A percentile compares a stretch with the other conserved stretches of the same genome.
Evolutionary conservation across 2,329 filamentous ascomycete genomes (phyloP).

Genomic region (Cladosporium colombiae): DNA sequence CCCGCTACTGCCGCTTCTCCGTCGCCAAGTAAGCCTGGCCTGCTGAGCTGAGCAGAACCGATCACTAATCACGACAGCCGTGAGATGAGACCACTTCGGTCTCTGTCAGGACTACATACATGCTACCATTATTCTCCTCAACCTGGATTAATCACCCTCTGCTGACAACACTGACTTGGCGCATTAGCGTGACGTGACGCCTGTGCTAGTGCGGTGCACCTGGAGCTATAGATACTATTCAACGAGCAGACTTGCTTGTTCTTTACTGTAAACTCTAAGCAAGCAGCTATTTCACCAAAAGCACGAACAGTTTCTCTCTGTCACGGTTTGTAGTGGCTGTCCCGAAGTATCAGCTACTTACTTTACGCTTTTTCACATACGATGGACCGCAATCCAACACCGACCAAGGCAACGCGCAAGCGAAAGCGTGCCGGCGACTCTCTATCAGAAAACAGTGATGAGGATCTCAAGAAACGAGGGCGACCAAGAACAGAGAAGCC

Average conservation of each 20-base stretch:
- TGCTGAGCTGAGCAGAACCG: background rate
- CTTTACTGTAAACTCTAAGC: background rate
- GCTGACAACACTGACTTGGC: conserved; percentile 5
- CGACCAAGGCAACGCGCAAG: conserved; percentile 6
- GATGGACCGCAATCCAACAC: background rate
- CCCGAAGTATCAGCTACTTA: background rate
- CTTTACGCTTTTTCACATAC: background rate
- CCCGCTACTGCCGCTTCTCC: background rate
- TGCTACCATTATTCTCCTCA: background rate
- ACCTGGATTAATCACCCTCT: conserved; percentile 10
- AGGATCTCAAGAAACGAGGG: conserved; percentile 59
- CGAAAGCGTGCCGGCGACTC: conserved; percentile 15
- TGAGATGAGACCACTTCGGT: background rate
- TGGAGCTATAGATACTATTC: conserved; percentile 17
- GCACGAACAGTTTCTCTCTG: background rate
- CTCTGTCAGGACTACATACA: background rate
- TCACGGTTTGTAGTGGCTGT: background rate
- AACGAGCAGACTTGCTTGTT: conserved; percentile 2
- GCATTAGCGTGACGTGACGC: conserved; percentile 8
- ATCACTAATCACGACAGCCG: conserved; percentile 4
- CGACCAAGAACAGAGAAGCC: conserved; percentile 74
- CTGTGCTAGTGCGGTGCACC: background rate
- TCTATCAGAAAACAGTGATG: conserved; percentile 24
- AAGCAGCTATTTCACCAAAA: background rate
- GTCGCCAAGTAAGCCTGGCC: background rate